A percentile compares a stretch with the other conserved stretches of the same genome.
These are phyloP conservation scores for Colletotrichum filicis DNA, from an alignment of 2,329 filamentous ascomycete genomes.

Conservation along the genomic window DNA sequence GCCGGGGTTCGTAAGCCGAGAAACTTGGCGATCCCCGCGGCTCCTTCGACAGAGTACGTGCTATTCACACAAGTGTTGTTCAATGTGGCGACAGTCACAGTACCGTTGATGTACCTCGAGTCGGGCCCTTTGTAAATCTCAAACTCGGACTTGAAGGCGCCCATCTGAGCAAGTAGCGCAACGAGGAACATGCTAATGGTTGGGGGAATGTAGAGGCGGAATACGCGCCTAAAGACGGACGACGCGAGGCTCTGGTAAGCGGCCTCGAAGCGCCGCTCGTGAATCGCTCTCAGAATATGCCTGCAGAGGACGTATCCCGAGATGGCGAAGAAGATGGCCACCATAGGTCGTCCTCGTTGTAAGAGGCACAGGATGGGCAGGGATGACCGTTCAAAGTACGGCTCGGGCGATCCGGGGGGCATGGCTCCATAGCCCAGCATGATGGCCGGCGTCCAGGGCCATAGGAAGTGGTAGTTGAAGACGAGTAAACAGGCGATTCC, in stretches of 20 bases:
- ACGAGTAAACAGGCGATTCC: constrained; percentile 54
- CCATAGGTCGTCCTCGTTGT: constrained; percentile 53
- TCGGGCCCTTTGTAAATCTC: constrained; percentile 50
- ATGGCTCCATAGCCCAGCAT: constrained; percentile 53
- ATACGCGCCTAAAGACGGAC: constrained; percentile 49
- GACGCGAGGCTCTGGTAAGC: constrained; percentile 51
- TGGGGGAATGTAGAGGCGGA: constrained; percentile 52
- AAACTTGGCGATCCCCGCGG: constrained; percentile 42
- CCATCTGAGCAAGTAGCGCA: constrained; percentile 50
- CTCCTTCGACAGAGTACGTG: constrained; percentile 41
- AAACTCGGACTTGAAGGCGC: constrained; percentile 48
- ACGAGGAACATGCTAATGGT: constrained; percentile 54
- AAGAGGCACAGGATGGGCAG: constrained; percentile 53
- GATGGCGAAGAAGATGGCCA: constrained; percentile 56
- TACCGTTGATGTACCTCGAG: constrained; percentile 52
- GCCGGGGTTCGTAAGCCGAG: constrained; percentile 42
- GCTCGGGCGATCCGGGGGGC: constrained; percentile 48
- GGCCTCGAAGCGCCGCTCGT: constrained; percentile 47
- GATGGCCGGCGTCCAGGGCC: constrained; percentile 52
- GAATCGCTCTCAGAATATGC: constrained; percentile 49
- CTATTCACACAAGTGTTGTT: constrained; percentile 42
- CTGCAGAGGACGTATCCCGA: constrained; percentile 55
- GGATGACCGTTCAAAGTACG: constrained; percentile 44
- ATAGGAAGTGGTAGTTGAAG: constrained; percentile 56
- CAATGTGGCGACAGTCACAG: constrained; percentile 41